Evolutionary conservation across 495 filamentous ascomycete species (phyloP).

Genomic region (Hypoxylon trugodes): DNA sequence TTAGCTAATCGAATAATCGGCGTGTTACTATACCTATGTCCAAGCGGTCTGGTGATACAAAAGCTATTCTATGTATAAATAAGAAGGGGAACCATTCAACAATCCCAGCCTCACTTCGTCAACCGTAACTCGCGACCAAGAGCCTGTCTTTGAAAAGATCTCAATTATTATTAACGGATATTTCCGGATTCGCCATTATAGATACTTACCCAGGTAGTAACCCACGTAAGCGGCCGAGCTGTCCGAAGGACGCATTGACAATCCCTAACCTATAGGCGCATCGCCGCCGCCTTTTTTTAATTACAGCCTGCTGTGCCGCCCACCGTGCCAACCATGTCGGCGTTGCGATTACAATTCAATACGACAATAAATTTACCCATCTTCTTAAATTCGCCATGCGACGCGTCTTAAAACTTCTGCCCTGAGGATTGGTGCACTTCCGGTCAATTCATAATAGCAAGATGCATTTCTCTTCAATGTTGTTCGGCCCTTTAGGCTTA

Average conservation of each 20-base stretch:
- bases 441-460: neutral
- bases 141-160: too few species aligned
- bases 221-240: neutral
- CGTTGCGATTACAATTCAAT: neutral
- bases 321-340: neutral
- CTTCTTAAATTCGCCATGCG: neutral
- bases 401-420: neutral
- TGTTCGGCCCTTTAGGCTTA: conserved; percentile 9
- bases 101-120: too few species aligned
- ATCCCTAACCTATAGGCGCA: neutral
- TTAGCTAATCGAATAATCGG: neutral
- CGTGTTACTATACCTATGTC: too few species aligned
- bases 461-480: conserved; percentile 8
- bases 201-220: too few species aligned
- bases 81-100: too few species aligned
- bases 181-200: too few species aligned
- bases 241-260: neutral
- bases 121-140: too few species aligned
- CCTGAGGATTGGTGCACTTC: too few species aligned
- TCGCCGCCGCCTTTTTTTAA: conserved; percentile 2
- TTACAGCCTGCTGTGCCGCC: neutral
- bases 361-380: neutral
- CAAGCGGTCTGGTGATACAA: too few species aligned
- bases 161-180: too few species aligned
- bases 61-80: too few species aligned